phyloP scores from a whole-genome alignment of 2,329 filamentous ascomycete genomes.

The Neophaeococcomyces mojaviensis region DNA sequence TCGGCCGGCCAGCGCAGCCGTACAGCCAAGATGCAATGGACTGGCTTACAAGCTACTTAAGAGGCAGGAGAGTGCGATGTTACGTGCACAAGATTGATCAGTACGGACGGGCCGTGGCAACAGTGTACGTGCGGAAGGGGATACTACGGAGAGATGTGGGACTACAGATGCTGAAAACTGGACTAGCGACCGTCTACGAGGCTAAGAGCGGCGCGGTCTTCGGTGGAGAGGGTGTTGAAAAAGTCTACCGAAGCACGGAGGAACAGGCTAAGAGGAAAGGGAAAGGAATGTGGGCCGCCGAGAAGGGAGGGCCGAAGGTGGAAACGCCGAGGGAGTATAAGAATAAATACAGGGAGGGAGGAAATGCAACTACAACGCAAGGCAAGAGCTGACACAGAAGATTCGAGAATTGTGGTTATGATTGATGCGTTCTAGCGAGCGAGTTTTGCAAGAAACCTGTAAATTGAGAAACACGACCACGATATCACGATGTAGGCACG shows the following conservation, averaged over 20 bases:
- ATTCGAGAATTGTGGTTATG: no score
- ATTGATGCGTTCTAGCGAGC: no score
- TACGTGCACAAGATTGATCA: conserved; percentile 80
- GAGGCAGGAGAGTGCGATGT: conserved; percentile 67
- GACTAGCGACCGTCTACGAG: conserved; percentile 87
- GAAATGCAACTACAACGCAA: no score
- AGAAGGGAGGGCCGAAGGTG: conserved; percentile 52
- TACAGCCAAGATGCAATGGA: conserved; percentile 70
- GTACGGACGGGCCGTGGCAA: conserved; percentile 84
- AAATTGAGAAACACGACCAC: no score
- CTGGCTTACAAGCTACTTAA: conserved; percentile 70
- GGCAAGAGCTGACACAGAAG: no score
- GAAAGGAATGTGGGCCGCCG: conserved; percentile 76
- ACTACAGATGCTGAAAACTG: conserved; percentile 76
- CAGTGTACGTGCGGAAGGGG: conserved; percentile 60
- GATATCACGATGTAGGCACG: no score
- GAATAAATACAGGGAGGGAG: conserved; percentile 34
- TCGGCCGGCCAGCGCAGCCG: conserved; percentile 80
- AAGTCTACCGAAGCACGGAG: conserved; percentile 42
- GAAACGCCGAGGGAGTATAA: conserved; percentile 91
- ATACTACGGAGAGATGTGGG: conserved; percentile 73
- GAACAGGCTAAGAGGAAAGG: conserved; percentile 55
- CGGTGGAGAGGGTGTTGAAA: conserved; percentile 54
- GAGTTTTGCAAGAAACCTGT: no score
- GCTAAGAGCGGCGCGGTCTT: conserved; percentile 86